These are phyloP conservation scores for Trichophyton benhamiae DNA, from an alignment of 2,329 filamentous ascomycete species.

Conservation along the genomic window DNA sequence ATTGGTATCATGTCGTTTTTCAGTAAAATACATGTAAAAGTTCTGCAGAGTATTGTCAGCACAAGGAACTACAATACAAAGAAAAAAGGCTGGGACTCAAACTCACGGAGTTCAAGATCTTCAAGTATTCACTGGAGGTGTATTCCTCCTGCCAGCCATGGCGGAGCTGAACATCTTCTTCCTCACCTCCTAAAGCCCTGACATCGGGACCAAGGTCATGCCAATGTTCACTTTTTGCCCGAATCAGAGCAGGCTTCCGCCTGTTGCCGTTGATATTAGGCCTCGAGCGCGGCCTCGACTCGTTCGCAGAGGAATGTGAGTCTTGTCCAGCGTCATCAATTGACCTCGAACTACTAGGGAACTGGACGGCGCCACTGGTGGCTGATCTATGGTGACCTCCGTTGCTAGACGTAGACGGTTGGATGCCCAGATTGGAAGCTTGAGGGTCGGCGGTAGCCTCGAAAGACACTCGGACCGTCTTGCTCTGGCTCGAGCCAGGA, in stretches of 20 bases:
- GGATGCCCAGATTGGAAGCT: neutral
- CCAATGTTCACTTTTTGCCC: slow-evolving; percentile 44
- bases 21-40: slow-evolving; percentile 99
- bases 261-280: slow-evolving; percentile 16
- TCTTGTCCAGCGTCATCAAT: neutral
- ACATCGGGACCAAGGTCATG: slow-evolving; percentile 27
- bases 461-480: slow-evolving; percentile 9
- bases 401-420: neutral
- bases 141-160: slow-evolving; percentile 92
- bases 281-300: neutral
- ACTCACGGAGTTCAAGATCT: slow-evolving; percentile 66
- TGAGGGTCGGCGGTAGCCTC: slow-evolving; percentile 1
- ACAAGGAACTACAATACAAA: slow-evolving; percentile 4
- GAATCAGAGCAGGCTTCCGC: slow-evolving; percentile 31
- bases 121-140: slow-evolving; percentile 78
- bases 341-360: neutral
- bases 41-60: slow-evolving; percentile 43
- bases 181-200: slow-evolving; percentile 28
- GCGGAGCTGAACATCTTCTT: slow-evolving; percentile 48
- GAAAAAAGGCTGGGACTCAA: slow-evolving; percentile 2
- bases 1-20: slow-evolving; percentile 92
- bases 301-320: slow-evolving; percentile 3
- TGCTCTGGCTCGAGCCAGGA: neutral
- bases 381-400: slow-evolving; percentile 5
- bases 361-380: neutral